Conservation (phyloP, 73 alveolate genomes). For the Paramecium biaurelia region DNA sequence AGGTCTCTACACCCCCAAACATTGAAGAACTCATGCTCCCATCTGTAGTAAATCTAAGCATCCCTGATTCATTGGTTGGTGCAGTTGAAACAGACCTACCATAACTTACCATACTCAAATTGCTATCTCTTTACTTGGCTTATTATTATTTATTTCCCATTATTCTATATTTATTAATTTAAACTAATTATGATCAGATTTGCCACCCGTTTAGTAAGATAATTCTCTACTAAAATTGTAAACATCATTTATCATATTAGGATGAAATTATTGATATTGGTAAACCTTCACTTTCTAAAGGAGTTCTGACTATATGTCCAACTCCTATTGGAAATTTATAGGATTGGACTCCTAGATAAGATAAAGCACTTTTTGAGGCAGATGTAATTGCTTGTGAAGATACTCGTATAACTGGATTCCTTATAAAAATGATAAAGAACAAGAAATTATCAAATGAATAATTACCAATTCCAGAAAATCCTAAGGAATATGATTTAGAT, state of each 20-base stretch:
- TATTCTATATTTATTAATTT: conserved; percentile 9
- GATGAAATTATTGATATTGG: conserved; percentile 55
- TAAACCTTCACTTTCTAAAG: neutral
- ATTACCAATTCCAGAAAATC: conserved; percentile 58
- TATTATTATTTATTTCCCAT: conserved; percentile 5
- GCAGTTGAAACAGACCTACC: conserved; percentile 32
- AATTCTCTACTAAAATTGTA: neutral
- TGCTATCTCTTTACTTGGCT: conserved; percentile 7
- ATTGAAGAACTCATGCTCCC: neutral
- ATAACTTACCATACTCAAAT: neutral
- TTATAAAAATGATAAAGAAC: conserved; percentile 69
- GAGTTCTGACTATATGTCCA: conserved; percentile 73
- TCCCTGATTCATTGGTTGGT: conserved; percentile 3
- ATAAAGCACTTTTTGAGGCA: conserved; percentile 72
- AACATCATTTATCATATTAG: neutral
- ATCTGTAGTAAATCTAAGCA: neutral
- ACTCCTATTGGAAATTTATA: conserved; percentile 90
- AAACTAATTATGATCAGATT: neutral
- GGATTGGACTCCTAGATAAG: conserved; percentile 75
- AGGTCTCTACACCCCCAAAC: neutral
- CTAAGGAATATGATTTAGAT: conserved; percentile 58
- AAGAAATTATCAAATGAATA: conserved; percentile 64
- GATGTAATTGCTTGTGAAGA: conserved; percentile 94
- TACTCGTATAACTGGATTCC: conserved; percentile 83
- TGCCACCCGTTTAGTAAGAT: neutral